phyloP scores from a whole-genome alignment of 169 alveolate species.

The Blepharisma undulans region DNA sequence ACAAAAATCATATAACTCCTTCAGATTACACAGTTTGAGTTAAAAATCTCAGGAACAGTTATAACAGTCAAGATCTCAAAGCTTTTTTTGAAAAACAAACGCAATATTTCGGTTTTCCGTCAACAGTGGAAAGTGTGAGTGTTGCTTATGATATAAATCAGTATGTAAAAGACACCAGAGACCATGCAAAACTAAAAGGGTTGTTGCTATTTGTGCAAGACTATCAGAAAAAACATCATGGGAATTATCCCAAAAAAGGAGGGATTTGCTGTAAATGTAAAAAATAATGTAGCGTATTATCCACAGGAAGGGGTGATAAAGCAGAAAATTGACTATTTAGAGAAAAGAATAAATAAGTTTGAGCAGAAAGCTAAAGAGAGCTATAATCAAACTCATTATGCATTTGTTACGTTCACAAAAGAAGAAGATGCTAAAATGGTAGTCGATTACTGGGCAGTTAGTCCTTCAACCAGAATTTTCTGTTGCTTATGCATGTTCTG shows the following conservation, averaged over 20 bases:
- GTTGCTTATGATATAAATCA: conserved; percentile 4
- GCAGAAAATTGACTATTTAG: background rate
- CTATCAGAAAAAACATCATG: background rate
- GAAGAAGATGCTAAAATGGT: background rate
- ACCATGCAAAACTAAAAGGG: background rate
- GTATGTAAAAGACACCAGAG: conserved; percentile 12
- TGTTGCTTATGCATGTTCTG: background rate
- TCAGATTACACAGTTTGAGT: conserved; percentile 39
- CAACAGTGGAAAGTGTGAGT: background rate
- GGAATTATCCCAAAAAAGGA: background rate
- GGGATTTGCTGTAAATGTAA: background rate
- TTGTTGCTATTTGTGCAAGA: background rate
- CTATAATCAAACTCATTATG: background rate
- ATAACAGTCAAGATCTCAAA: background rate
- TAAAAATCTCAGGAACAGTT: background rate
- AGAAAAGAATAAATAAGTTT: conserved; percentile 14
- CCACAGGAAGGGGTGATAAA: background rate
- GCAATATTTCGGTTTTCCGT: background rate
- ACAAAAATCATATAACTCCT: conserved; percentile 11
- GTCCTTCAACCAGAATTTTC: background rate
- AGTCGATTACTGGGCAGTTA: background rate
- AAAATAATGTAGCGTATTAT: background rate
- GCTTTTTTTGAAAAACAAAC: background rate
- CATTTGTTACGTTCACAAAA: background rate
- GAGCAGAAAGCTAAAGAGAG: background rate